These are phyloP conservation scores for Calycina marina DNA, from an alignment of 2,329 filamentous ascomycete species.

Conservation along the genomic window DNA sequence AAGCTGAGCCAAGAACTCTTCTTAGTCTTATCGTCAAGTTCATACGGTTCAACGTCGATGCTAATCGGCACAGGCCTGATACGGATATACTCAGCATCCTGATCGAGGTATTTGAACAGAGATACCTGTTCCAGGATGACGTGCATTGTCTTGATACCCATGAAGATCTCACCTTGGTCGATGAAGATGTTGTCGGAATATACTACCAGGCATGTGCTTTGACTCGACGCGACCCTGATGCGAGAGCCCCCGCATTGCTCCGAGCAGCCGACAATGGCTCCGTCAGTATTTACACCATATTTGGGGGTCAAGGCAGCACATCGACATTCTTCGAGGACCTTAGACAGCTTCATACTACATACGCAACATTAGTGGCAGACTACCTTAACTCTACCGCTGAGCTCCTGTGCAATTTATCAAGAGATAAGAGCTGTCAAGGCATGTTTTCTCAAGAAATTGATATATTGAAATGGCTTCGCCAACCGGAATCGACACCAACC, in stretches of 20 bases:
- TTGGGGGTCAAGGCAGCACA: slow-evolving; percentile 21
- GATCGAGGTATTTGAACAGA: slow-evolving; percentile 1
- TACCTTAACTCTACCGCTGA: slow-evolving; percentile 3
- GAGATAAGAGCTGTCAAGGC: neutral
- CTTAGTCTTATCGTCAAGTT: neutral
- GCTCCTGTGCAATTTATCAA: neutral
- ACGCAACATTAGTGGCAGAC: neutral
- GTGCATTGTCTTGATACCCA: neutral
- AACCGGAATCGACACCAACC: neutral
- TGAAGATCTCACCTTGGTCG: neutral
- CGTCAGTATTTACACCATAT: slow-evolving; percentile 7
- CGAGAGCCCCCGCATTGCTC: neutral
- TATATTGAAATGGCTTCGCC: slow-evolving; percentile 1
- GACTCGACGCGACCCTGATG: neutral
- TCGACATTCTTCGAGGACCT: slow-evolving; percentile 5
- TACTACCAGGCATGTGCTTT: neutral
- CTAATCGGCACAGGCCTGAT: neutral
- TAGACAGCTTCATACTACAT: neutral
- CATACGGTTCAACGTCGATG: neutral
- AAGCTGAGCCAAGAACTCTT: neutral
- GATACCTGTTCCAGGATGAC: neutral
- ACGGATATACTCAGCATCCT: neutral
- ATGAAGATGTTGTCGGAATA: neutral
- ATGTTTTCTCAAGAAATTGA: neutral
- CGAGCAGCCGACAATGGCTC: slow-evolving; percentile 1